Evolutionary conservation across 352 stramenopile genomes (phyloP).

Genomic region (Phytophthora parvispora): DNA sequence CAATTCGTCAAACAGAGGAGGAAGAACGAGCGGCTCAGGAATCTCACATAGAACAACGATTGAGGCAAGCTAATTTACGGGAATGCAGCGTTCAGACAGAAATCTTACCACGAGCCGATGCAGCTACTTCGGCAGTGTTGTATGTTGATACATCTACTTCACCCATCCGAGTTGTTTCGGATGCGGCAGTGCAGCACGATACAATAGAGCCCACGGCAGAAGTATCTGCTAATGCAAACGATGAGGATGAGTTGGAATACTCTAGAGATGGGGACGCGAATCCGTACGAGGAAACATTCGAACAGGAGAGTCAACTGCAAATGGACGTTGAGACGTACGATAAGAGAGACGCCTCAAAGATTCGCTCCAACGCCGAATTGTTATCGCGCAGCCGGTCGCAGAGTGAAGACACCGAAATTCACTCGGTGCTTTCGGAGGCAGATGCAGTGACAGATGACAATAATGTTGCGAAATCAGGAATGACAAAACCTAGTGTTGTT

Average conservation of each 20-base stretch:
- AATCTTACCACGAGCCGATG: conserved; percentile 29
- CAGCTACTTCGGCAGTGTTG: conserved; percentile 50
- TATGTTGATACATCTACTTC: conserved; percentile 42
- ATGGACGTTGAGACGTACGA: no score
- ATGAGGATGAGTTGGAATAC: conserved; percentile 12
- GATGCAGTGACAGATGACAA: not conserved
- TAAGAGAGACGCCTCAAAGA: not conserved
- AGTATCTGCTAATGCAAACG: not conserved
- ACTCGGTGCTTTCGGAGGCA: conserved; percentile 5
- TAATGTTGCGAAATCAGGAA: not conserved
- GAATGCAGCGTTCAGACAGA: conserved; percentile 72
- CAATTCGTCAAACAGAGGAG: conserved; percentile 45
- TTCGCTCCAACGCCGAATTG: conserved; percentile 4
- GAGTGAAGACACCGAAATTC: conserved; percentile 23
- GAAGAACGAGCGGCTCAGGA: conserved; percentile 19
- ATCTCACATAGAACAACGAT: conserved; percentile 20
- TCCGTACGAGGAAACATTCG: conserved; percentile 55
- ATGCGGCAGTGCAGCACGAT: conserved; percentile 51
- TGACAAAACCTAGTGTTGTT: no score
- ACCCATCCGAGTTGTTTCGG: conserved; percentile 27
- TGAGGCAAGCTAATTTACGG: conserved; percentile 39
- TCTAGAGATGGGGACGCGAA: conserved; percentile 28
- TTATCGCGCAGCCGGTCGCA: not conserved
- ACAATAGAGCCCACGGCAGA: not conserved
- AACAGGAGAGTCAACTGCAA: conserved; percentile 38